Evolutionary conservation across 2,329 filamentous ascomycete genomes (phyloP), one percentile per base, ranked within the genome.

Genomic region (Sclerotinia subarctica): DNA sequence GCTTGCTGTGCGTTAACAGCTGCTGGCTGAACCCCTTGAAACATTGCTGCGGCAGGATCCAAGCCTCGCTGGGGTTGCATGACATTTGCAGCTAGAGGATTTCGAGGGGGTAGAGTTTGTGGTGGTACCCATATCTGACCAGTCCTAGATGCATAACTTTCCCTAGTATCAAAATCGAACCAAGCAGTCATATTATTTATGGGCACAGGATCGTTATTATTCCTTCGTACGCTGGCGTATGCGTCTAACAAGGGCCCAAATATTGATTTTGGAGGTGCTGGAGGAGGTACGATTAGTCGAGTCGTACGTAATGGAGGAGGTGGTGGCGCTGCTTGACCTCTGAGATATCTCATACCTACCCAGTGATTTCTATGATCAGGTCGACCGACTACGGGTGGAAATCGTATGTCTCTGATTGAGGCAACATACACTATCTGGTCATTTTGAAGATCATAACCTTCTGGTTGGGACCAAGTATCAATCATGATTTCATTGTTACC

Each of bases 91-190:
- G 5, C 19, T 35, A 35, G n/a, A 54, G 29, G 52, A 54, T 2
- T 0, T 11, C 11, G 2, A n/a, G 19, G 6, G 1, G 44, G 58
- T 6, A 1, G 19, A 5, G 44, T 19, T 0, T 26, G 8, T 10
- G 44, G 58, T 15, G 58, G 21, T 19, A 24, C 21, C 58, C 58
- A 51, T 49, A 8, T 21, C 1, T 17, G 15, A 62, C 58, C 58
- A 24, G 19, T 19, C 11, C 46, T 32, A 11, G 44, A 24, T 38
- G 15, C 44, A 35, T 32, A 60, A 5, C 17, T 32, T 35, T 47
- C 19, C 21, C 26, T n/a, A 11, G 1, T 49, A 32, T 49, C 11
- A 35, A 51, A 62, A 19, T 35, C 10, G 17, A 29, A 5, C 58
- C 58, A 51, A 24, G 4, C 10, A 24, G 29, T 17, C 19, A 1